Evolutionary conservation across 768 basidiomycete genomes (phyloP).

Genomic region (Xerocomellus amylosporus): DNA sequence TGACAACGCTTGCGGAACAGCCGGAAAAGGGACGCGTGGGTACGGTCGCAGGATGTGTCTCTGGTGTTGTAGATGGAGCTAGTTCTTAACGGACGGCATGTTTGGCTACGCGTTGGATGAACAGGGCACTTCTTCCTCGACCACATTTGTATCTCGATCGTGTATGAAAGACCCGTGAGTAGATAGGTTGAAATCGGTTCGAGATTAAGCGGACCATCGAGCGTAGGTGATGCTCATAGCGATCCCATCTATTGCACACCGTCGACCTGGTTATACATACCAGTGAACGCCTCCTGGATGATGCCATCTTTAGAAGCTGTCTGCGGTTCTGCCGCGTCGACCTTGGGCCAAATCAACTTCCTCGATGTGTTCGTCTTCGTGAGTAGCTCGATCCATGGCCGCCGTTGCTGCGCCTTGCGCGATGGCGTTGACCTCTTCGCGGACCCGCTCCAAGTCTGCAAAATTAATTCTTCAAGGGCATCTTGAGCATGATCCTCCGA

Average conservation of each 20-base stretch:
- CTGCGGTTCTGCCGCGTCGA: constrained; percentile 4
- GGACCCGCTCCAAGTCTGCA: constrained; percentile 51
- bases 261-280: constrained; percentile 32
- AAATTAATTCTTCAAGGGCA: constrained; percentile 62
- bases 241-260: not conserved
- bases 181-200: constrained; percentile 8
- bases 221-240: not conserved
- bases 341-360: constrained; percentile 47
- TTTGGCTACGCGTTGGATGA: not conserved
- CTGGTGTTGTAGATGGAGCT: not conserved
- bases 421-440: constrained; percentile 38
- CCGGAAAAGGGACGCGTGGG: constrained; percentile 20
- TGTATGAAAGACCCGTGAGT: not conserved
- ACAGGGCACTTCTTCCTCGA: not conserved
- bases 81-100: not conserved
- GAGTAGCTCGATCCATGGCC: not conserved
- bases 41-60: not conserved
- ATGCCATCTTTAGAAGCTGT: constrained; percentile 12
- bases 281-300: constrained; percentile 37
- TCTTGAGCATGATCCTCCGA: constrained; percentile 38
- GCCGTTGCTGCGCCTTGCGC: constrained; percentile 1
- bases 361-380: constrained; percentile 43
- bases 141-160: not conserved
- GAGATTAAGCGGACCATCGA: constrained; percentile 3
- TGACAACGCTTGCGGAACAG: constrained; percentile 19